Evolutionary conservation across 2,329 filamentous ascomycete genomes (phyloP), one percentile per base, ranked within the genome.

Genomic region (Fusarium pseudograminearum): DNA sequence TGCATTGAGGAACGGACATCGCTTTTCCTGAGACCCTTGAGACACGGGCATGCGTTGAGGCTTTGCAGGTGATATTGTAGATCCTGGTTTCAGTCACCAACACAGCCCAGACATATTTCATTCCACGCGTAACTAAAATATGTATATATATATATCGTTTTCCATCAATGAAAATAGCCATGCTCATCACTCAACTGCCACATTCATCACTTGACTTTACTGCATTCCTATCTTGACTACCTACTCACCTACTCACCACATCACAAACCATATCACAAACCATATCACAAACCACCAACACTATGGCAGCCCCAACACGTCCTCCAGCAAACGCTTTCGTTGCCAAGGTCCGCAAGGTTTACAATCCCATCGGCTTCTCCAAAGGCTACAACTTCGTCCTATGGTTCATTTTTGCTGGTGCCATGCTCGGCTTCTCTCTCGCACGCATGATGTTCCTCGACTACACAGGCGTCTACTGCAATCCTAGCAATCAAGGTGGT

Each of bases 361-460:
- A 84, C 74, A 77, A 80, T 33, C 78, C 82, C 4, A 63, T 89
- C n/a, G 87, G 87, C 41, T 90, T 90, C 78, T 88, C 76, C 3
- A 68, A 68, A 55, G 58, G 58, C n/a, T 68, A 68, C 26, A 68
- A 68, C 26, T 87, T 89, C 64, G 62, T 79, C 38, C 78, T 89
- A 3, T 89, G 83, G 74, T 78, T 83, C 65, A 78, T 86, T 46
- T 83, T 85, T 48, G 76, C 73, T 31, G 83, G 83, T 1, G 79
- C 79, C 8, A 76, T 72, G 24, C 40, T 65, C 4, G 70, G 69
- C 12, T 72, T 72, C 4, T 40, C 66, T 2, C 56, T 72, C 5
- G 54, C 69, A 2, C 62, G 62, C 3, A 58, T 72, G 44, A 67
- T 68, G 53, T 68, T 81, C 72, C 66, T 68, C 3, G 26, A 68